Base-by-base conservation (phyloP, 139 green algal species). In the Volvox reticuliferus region DNA sequence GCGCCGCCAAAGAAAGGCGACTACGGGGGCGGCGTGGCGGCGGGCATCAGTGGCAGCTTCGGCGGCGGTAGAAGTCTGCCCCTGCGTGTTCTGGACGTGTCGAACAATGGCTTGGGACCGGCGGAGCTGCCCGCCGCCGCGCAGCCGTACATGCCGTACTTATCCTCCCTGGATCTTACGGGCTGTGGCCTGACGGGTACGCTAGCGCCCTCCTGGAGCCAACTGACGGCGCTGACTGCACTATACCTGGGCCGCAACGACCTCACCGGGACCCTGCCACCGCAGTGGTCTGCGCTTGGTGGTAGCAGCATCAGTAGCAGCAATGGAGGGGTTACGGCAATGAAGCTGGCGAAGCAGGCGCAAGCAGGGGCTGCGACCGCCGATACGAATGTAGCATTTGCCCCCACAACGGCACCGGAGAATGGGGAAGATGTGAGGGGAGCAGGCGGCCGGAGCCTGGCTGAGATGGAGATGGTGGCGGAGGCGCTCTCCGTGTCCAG, bases 221-320 rank as follows among this genome's bases (percentile, higher is more conserved):
- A 24, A 12, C 68, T 93, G 33, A 33, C 85, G 36, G 67, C 50
- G 19, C 79, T 93, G 12, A 81, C 73, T 12, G 35, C 73, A 26
- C 83, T 89, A 26, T 22, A 61, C 28, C 69, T 81, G 68, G 21
- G 14, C 17, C 19, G 36, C 84, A 88, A 88, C 33, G 79, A 13
- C 61, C 73, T 93, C 28, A 87, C 36, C 0, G 90, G 83, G 50
- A 32, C 77, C 20, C 37, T 93, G 76, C 90, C 90, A 16, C 30
- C 90, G 1, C 28, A 65, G 19, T 88, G 82, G 81, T 22, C 20
- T 0, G 65, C 32, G 33, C 63, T 88, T 0, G 63, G 78, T 5
- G 78, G 78, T 13, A 67, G 36, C 78, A 33, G 36, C 67, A 28
- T 5, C 67, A 28, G 67, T 28, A 28, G 67, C 67, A 14, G 71